Conservation (phyloP, 2,329 filamentous ascomycete species). For the Tympanopsis confertula region DNA sequence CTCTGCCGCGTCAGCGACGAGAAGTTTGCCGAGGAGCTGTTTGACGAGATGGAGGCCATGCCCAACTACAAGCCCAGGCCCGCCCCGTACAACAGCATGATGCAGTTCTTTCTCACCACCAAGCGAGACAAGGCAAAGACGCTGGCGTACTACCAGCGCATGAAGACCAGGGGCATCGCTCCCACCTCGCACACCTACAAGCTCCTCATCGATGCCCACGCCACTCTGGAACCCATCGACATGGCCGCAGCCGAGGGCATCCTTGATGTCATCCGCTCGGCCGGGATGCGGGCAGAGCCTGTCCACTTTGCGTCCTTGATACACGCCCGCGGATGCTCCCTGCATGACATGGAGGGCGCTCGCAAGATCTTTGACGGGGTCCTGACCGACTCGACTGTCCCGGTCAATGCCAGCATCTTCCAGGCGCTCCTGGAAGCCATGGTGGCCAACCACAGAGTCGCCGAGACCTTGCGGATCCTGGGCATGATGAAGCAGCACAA, state of each 20-base stretch:
- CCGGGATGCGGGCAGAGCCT: constrained; percentile 70
- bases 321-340: constrained; percentile 85
- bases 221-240: constrained; percentile 81
- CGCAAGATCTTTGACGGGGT: constrained; percentile 73
- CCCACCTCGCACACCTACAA: constrained; percentile 97
- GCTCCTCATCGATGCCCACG: constrained; percentile 87
- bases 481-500: constrained; percentile 60
- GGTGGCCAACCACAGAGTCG: constrained; percentile 84
- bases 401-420: constrained; percentile 75
- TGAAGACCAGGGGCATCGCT: constrained; percentile 75
- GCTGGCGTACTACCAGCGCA: constrained; percentile 85
- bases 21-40: constrained; percentile 93
- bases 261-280: constrained; percentile 63
- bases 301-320: constrained; percentile 94
- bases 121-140: constrained; percentile 95
- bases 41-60: constrained; percentile 98
- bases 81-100: constrained; percentile 97
- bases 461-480: constrained; percentile 64
- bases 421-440: constrained; percentile 95
- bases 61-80: constrained; percentile 97
- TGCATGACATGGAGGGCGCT: constrained; percentile 85
- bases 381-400: constrained; percentile 52
- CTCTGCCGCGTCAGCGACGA: constrained; percentile 94
- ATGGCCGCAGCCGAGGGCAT: constrained; percentile 80
- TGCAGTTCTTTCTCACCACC: constrained; percentile 97